Base-by-base conservation (phyloP, 2,329 filamentous ascomycete genomes). In the Ustilaginoidea virens region DNA sequence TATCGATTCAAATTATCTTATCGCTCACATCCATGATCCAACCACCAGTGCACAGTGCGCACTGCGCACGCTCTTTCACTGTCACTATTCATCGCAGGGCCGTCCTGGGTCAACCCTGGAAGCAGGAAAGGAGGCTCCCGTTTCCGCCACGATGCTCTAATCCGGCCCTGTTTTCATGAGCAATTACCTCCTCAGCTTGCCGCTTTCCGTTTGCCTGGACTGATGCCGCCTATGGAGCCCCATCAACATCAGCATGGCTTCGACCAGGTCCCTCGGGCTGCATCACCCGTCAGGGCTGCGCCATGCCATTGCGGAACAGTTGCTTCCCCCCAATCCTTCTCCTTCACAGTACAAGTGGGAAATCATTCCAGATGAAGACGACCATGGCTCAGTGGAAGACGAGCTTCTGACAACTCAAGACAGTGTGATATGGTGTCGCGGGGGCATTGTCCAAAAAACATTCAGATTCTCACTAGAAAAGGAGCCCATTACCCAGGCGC, bases 381-480 rank as follows among this genome's bases (percentile, higher is more conserved):
- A 49, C 7, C 45, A 51, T 19, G 52, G 52, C 16, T 49, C 60
- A 2, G 58, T 66, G 20, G 74, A 86, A 41, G 85, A 93, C 44
- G 86, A 94, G 53, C 56, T 94, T 10, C 58, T 93, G 15, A 73
- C 73, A 29, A 90, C 85, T 8, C 62, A 72, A 16, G 63, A 69
- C 34, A 76, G 76, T 42, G 85, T 92, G 9, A 68, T 94, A 33
- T 98, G 87, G 87, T 92, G 82, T 22, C 73, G 83, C 33, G 85
- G 82, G 26, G 79, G 79, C 33, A 63, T 87, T 33, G 77, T 96
- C 36, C 79, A 81, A 43, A 83, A 87, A 51, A 71, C 79, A 29
- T 94, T 86, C 58, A 78, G 73, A 36, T 86, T 96, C 51, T 74
- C 85, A 35, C 62, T 83, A 14, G 87, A 96, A 51, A 80, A 85